Evolutionary conservation across 345 rosid species (phyloP).

Genomic region (Geranium rotundifolium): DNA sequence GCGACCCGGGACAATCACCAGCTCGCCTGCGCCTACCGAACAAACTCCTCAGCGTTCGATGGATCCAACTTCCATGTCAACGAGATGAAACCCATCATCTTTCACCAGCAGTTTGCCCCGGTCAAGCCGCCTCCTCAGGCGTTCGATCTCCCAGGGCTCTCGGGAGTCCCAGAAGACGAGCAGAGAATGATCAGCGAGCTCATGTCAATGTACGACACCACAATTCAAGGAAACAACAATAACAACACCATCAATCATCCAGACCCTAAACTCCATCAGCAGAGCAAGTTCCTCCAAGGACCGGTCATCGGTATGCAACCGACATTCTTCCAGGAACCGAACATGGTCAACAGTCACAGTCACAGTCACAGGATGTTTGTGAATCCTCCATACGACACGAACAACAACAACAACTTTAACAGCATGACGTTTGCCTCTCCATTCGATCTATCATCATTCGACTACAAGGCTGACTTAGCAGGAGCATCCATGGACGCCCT

Average conservation of each 20-base stretch:
- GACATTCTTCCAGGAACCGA: constrained; percentile 46
- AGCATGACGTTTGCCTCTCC: constrained; percentile 52
- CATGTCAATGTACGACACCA: constrained; percentile 69
- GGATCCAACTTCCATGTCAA: constrained; percentile 48
- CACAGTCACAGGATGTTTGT: constrained; percentile 13
- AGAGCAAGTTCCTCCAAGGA: constrained; percentile 32
- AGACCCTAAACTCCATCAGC: constrained; percentile 13
- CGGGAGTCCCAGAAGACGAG: constrained; percentile 87
- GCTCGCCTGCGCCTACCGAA: constrained; percentile 42
- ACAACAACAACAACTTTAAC: constrained; percentile 17
- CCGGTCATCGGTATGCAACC: constrained; percentile 39
- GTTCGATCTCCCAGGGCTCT: constrained; percentile 49
- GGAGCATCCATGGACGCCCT: constrained; percentile 37
- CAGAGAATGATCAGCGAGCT: constrained; percentile 79
- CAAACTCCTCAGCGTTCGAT: constrained; percentile 34
- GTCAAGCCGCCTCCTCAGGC: constrained; percentile 29
- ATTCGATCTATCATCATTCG: constrained; percentile 48
- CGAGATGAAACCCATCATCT: constrained; percentile 72
- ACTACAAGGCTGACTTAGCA: constrained; percentile 58
- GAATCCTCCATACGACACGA: constrained; percentile 37
- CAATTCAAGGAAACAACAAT: constrained; percentile 39
- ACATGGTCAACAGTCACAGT: constrained; percentile 34
- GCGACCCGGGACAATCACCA: constrained; percentile 72
- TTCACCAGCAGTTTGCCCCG: constrained; percentile 38
- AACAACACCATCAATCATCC: constrained; percentile 9